Conservation (phyloP, 305 asterid species). For the Fraxinus xanthoxyloides region DNA sequence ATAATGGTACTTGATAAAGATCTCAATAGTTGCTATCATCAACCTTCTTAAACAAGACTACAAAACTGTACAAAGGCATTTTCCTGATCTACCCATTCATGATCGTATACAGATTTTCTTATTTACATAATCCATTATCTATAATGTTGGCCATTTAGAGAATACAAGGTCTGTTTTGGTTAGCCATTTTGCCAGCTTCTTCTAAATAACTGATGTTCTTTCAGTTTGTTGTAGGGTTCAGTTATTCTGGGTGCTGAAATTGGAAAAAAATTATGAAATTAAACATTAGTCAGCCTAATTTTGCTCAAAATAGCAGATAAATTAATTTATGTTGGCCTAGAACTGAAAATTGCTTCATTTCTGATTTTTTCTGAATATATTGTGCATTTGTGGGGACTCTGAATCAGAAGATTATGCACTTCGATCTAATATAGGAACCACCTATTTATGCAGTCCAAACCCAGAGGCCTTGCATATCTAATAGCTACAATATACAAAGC, state of each 20-base stretch:
- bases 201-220: background rate
- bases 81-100: background rate
- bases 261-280: background rate
- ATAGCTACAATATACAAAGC: constrained; percentile 5
- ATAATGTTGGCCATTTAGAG: background rate
- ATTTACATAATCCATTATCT: background rate
- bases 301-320: background rate
- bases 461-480: constrained; percentile 2
- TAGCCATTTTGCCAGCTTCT: background rate
- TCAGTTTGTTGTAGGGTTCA: background rate
- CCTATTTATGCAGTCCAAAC: background rate
- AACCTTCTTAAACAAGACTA: background rate
- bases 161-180: background rate
- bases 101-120: background rate
- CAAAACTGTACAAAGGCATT: background rate
- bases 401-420: background rate
- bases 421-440: constrained; percentile 8
- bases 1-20: background rate
- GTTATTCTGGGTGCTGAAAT: background rate
- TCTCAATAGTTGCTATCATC: background rate
- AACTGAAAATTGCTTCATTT: background rate
- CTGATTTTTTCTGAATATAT: background rate
- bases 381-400: background rate
- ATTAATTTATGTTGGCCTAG: constrained; percentile 1
- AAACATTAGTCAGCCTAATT: background rate